Evolutionary conservation across 2,329 filamentous ascomycete genomes (phyloP), one percentile per base, ranked within the genome.

Genomic region (Fusarium concolor): DNA sequence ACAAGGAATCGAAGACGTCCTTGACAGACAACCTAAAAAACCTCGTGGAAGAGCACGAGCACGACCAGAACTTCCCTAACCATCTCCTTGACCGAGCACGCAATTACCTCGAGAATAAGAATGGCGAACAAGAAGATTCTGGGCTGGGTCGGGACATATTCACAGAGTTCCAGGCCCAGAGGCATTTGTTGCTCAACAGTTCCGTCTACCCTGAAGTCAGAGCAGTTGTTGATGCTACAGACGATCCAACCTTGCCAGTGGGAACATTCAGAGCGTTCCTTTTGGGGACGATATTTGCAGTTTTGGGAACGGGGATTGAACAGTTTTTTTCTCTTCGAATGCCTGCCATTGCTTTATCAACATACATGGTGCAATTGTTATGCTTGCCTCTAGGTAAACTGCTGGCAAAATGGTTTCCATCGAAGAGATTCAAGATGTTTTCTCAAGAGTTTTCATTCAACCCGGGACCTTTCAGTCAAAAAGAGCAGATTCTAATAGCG

Each of bases 401-500:
- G 0, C 76, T 79, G 78, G 79, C 67, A 42, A 68, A 55, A 26
- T 61, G 46, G 41, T 49, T 75, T 1, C 67, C 72, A 0, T 22
- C 14, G 8, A 60, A 38, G 7, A 49, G 18, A 8, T 65, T 72
- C 9, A 10, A 39, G 2, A 5, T 67, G 2, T 44, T 51, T 6
- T 28, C 24, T 2, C 62, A 63, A 17, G 65, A 74, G 7, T 79
- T 81, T 22, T 77, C 71, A 0, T 66, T 79, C 8, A 86, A 86
- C 55, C 83, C 84, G 0, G 83, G 84, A 0, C 80, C 80, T 0
- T 87, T 87, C 71, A 84, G 79, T 58, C 81, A 82, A 57, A 87
- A 87, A 66, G 85, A 87, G 67, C 84, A 87, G 67, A 80, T 85
- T 68, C 73, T 87, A 6, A 82, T 87, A 45, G 81, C 82, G n/a